phyloP scores from a whole-genome alignment of 2,329 filamentous ascomycete species.

The Elsinoe fawcettii region DNA sequence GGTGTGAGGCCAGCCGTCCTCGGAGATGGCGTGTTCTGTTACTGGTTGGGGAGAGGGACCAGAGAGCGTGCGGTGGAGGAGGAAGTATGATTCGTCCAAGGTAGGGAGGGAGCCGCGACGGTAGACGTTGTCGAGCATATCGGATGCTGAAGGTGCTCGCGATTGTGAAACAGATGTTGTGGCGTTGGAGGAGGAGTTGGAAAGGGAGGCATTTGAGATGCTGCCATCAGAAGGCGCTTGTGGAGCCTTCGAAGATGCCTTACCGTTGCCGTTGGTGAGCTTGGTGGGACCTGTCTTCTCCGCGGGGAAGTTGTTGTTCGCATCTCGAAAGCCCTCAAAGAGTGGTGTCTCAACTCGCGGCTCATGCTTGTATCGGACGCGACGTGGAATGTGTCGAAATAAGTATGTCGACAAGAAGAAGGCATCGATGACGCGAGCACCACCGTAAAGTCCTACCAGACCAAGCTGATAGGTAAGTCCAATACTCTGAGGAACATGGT shows the following conservation, averaged over 20 bases:
- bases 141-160: background rate
- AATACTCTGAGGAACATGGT: conserved; percentile 38
- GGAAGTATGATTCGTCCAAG: conserved; percentile 14
- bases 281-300: background rate
- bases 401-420: conserved; percentile 39
- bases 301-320: background rate
- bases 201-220: background rate
- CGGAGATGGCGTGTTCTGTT: conserved; percentile 33
- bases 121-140: conserved; percentile 10
- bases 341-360: conserved; percentile 27
- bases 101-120: conserved; percentile 15
- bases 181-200: background rate
- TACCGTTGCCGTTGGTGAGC: background rate
- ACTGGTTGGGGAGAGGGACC: conserved; percentile 24
- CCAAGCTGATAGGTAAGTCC: conserved; percentile 40
- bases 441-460: conserved; percentile 38
- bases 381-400: conserved; percentile 34
- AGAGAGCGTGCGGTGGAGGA: conserved; percentile 16
- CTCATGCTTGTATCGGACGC: conserved; percentile 36
- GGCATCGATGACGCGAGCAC: conserved; percentile 35
- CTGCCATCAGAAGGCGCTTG: background rate
- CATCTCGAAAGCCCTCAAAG: conserved; percentile 15
- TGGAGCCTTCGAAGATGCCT: background rate
- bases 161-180: background rate
- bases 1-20: conserved; percentile 34